Base-by-base conservation (phyloP, 345 rosid genomes). In the Aquilaria malaccensis region DNA sequence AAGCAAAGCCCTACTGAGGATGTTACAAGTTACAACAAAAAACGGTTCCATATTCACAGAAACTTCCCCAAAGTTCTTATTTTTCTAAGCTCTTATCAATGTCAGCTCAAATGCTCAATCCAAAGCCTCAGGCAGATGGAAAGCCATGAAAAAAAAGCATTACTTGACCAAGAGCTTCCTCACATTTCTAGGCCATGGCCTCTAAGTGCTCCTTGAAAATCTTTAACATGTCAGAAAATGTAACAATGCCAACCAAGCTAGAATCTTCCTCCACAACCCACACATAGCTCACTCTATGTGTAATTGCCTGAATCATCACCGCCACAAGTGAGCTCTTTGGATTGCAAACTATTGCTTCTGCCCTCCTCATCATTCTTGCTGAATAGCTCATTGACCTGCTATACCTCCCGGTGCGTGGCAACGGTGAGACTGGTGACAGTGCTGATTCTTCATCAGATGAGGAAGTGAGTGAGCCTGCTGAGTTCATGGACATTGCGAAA, bases 261-360 rank as follows among this genome's bases (percentile, higher is more conserved):
- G 82, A 77, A 55, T 89, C 97, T 1, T 87, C 82, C 46, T 93
- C 94, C 9, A 75, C 55, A 13, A 92, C 98, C 98, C 98, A 92
- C 62, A 85, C 88, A 59, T 88, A 85, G 12, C 77, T 88, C 70
- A 85, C 86, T 41, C 96, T 79, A 45, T 86, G 89, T 30, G 96
- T 78, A 55, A 86, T 82, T 45, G 98, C 96, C 64, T 92, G 96
- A 33, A 92, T 78, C 98, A 92, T 88, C 58, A 88, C 92, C 30
- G 98, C 98, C 55, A 85, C 81, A 6, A 92, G 76, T 15, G 98
- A 88, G 66, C 95, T 92, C 80, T 76, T 81, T 0, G 80, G 75
- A 47, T 79, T 80, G 59, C 98, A 88, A 51, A 88, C 93, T 33
- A 88, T 81, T 1, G 93, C 86, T 69, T 86, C 98, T 11, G 96